Percentiles rank a stretch among this genome's conserved stretches.
phyloP scores from a whole-genome alignment of 768 basidiomycete species.

The Naganishia kalamii region DNA sequence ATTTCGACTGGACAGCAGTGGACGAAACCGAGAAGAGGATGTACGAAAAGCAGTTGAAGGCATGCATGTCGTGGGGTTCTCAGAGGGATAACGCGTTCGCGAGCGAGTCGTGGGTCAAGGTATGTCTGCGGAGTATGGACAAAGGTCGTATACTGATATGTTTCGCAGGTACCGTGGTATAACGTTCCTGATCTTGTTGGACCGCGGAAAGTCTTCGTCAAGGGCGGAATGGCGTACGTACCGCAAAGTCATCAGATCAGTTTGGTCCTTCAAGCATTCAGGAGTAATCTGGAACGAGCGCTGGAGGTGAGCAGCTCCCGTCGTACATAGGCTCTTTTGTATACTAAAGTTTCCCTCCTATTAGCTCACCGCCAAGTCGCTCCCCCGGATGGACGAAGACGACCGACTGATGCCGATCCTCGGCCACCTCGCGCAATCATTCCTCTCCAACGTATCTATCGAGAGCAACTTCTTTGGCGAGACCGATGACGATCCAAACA shows the following conservation, averaged over 20 bases:
- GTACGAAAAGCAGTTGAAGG: slow-evolving; percentile 53
- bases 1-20: slow-evolving; percentile 48
- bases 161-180: slow-evolving; percentile 81
- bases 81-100: slow-evolving; percentile 48
- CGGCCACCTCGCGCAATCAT: slow-evolving; percentile 84
- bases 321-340: not conserved
- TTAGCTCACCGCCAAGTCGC: slow-evolving; percentile 73
- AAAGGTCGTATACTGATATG: not conserved
- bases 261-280: slow-evolving; percentile 81
- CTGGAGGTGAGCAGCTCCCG: slow-evolving; percentile 58
- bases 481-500: slow-evolving; percentile 49
- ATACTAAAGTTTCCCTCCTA: not conserved
- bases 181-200: slow-evolving; percentile 88
- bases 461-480: slow-evolving; percentile 43
- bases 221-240: slow-evolving; percentile 82
- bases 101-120: slow-evolving; percentile 71
- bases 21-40: slow-evolving; percentile 18
- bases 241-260: slow-evolving; percentile 68
- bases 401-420: slow-evolving; percentile 82
- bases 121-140: slow-evolving; percentile 35
- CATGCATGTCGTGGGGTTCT: slow-evolving; percentile 50
- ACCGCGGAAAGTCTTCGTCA: slow-evolving; percentile 68
- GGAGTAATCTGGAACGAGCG: slow-evolving; percentile 61
- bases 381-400: slow-evolving; percentile 91
- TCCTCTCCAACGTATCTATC: slow-evolving; percentile 75